Evolutionary conservation across 768 basidiomycete species (phyloP), one percentile per base, ranked within the genome.

Genomic region (Pholiota conissans): DNA sequence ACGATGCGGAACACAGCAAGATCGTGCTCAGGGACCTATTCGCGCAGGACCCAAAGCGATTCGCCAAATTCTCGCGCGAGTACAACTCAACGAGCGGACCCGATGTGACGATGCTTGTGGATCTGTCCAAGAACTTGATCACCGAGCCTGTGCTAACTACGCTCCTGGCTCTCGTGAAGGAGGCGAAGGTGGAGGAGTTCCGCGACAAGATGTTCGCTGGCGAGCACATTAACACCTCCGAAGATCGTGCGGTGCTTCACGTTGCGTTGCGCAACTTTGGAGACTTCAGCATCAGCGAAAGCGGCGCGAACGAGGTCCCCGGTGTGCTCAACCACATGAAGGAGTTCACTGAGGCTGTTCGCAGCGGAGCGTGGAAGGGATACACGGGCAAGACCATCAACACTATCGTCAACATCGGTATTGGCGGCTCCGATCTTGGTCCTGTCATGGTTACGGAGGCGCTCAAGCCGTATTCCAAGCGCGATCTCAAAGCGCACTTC

Each of bases 361-460:
- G 96, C 58, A 87, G 80, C 58, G 97, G 96, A 27, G 79, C 79
- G 56, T 97, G 95, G 94, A 98, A 90, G 74, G 97, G 97, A 14
- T 98, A 97, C 79, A 97, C 95, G 1, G 96, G 97, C 40, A 97
- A 98, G 78, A 69, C 84, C 9, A 98, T 99, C 80, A 84, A 87
- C 67, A 88, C 93, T 48, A 87, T 99, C 74, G 95, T 99, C 70
- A 98, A 98, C 78, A 97, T 99, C 65, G 97, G 97, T 59, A 99
- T 99, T 70, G 97, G 97, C 55, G 97, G 97, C 51, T 97, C 95
- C 32, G 97, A 99, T 73, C 79, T 99, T 52, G 96, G 96, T 16
- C 97, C 96, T 14, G 95, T 98, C 66, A 99, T 99, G 97, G 95
- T 98, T 58, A 95, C 93, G 10, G 97, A 98, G 77, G 96, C 95